A percentile compares a stretch with the other conserved stretches of the same genome.
Evolutionary conservation across 306 rosid species (phyloP).

Genomic region (Malus orientalis): DNA sequence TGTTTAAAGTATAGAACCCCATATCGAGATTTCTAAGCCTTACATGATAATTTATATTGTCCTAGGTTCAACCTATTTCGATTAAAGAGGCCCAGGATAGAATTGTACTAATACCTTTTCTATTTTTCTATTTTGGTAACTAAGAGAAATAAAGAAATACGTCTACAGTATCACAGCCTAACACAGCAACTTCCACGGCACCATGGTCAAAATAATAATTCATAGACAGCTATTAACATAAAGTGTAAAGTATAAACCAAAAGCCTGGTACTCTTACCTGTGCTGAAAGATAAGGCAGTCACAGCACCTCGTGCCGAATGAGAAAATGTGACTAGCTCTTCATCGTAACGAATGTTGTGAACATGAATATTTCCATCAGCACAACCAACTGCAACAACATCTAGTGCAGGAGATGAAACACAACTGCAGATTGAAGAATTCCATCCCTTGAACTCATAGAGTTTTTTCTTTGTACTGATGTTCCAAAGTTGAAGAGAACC

Average conservation of each 20-base stretch:
- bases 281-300: conserved; percentile 81
- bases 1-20: not conserved
- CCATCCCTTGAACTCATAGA: conserved; percentile 92
- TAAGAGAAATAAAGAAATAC: not conserved
- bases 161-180: not conserved
- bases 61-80: not conserved
- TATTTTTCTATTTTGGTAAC: not conserved
- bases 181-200: not conserved
- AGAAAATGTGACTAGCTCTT: conserved; percentile 70
- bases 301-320: conserved; percentile 90
- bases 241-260: not conserved
- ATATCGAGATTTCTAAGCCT: not conserved
- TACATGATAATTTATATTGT: not conserved
- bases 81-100: not conserved
- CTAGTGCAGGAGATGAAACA: conserved; percentile 86
- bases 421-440: conserved; percentile 62
- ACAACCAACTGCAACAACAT: conserved; percentile 89
- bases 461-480: conserved; percentile 66
- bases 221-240: not conserved
- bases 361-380: conserved; percentile 78
- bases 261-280: conserved; percentile 37
- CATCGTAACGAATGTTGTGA: conserved; percentile 70
- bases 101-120: not conserved
- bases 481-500: conserved; percentile 94
- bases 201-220: not conserved